Evolutionary conservation across 495 filamentous ascomycete species (phyloP).

Genomic region (Hypoxylon fuscum): DNA sequence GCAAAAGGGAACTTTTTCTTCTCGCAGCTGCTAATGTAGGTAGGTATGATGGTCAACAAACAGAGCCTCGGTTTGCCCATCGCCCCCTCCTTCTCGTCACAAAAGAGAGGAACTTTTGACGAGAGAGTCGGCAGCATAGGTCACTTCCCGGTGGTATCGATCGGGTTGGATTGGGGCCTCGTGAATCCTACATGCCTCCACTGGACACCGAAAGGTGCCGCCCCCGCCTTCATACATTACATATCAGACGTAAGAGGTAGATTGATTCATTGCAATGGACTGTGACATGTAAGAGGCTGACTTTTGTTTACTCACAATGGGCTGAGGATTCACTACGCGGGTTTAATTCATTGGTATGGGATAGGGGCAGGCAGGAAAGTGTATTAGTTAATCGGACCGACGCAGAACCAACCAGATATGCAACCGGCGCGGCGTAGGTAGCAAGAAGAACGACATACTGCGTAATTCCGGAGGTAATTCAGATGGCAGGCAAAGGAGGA

Average conservation of each 20-base stretch:
- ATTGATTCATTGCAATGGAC: not conserved
- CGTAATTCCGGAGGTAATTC: too few species aligned
- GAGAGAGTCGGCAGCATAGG: not conserved
- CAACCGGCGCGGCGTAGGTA: not conserved
- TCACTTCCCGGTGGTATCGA: not conserved
- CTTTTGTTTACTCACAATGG: not conserved
- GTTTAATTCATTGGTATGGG: slow-evolving; percentile 8
- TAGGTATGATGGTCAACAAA: not conserved
- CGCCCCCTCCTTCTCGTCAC: not conserved
- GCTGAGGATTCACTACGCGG: slow-evolving; percentile 1
- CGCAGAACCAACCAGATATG: slow-evolving; percentile 16
- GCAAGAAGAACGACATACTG: not conserved
- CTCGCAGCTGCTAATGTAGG: not conserved
- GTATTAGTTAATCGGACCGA: slow-evolving; percentile 36
- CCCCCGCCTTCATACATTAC: slow-evolving; percentile 25
- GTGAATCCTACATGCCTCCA: slow-evolving; percentile 27
- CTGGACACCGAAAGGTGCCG: slow-evolving; percentile 15
- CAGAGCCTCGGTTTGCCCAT: not conserved
- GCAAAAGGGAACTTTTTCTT: not conserved
- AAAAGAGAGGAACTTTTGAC: slow-evolving; percentile 20
- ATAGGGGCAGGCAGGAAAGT: slow-evolving; percentile 9
- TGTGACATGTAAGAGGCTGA: slow-evolving; percentile 9
- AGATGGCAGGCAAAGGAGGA: too few species aligned
- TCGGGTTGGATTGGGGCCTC: slow-evolving; percentile 28
- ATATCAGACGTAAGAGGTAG: slow-evolving; percentile 7